Evolutionary conservation across 139 green algal genomes (phyloP), one percentile per base, ranked within the genome.

Genomic region (Haematococcus lacustris): DNA sequence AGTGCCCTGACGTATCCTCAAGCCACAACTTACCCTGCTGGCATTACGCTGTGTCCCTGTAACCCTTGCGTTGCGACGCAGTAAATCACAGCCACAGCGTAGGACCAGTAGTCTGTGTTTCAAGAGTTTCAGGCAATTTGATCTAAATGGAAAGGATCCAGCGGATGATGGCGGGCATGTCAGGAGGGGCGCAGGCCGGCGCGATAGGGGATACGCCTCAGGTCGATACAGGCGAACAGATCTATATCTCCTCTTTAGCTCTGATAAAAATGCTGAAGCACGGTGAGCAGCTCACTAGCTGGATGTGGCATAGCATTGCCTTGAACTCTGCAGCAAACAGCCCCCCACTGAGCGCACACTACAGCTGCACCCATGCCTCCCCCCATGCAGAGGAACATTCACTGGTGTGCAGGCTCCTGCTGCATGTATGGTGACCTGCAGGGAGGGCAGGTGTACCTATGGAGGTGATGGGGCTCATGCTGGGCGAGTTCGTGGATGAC

Each of bases 211-310:
- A 85, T 41, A 80, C 80, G 34, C 80, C 80, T 0, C 76, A 82
- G 40, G 89, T 97, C 37, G 94, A 98, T 83, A 98, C 93, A 2
- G 83, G 86, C 23, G 94, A 98, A 83, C 82, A 99, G 71, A 95
- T 99, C 39, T 98, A 98, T 81, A 99, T 99, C 65, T 96, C 88
- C 3, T 97, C 91, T 1, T 77, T 99, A 28, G 95, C 96, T 2
- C 82, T 99, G 70, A 76, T 99, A 0, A 99, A 99, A 77, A 99
- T 99, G 96, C 83, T 99, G 7, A 99, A 99, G 83, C 96, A 99
- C 80, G 96, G 92, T 95, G 59, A 40, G 63, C 6, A 38, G 59
- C 17, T 32, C 28, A 17, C 23, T 13, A 13, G 17, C 21, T 37
- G 6, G 28, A 66, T 17, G 59, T 66, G 6, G 21, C 17, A 66